Evolutionary conservation across 805 yeast species (phyloP).

Genomic region (Spathaspora sp.): DNA sequence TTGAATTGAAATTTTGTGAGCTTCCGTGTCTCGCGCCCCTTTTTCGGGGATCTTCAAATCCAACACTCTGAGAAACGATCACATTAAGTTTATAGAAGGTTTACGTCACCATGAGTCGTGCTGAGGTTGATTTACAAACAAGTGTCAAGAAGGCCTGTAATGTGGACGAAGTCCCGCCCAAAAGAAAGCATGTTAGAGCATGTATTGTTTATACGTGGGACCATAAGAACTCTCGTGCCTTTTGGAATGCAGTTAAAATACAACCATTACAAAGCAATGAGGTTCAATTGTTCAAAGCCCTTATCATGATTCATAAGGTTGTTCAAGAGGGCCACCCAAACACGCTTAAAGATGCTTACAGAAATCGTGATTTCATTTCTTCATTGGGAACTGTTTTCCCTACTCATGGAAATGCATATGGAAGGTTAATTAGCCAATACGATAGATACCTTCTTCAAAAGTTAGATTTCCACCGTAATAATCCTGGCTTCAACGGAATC

Average conservation of each 20-base stretch:
- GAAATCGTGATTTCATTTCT: constrained; percentile 73
- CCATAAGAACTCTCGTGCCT: constrained; percentile 75
- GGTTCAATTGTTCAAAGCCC: constrained; percentile 78
- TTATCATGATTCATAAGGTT: constrained; percentile 84
- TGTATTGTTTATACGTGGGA: constrained; percentile 98
- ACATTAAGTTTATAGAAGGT: background rate
- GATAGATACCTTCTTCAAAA: constrained; percentile 66
- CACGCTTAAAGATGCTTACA: constrained; percentile 73
- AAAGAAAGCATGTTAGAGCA: constrained; percentile 92
- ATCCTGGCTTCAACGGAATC: constrained; percentile 89
- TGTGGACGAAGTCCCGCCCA: constrained; percentile 85
- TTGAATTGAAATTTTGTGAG: background rate
- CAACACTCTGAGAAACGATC: background rate
- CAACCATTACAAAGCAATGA: constrained; percentile 81
- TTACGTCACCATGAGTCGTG: constrained; percentile 36
- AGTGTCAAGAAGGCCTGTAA: constrained; percentile 83
- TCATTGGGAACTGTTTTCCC: constrained; percentile 60
- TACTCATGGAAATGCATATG: constrained; percentile 48
- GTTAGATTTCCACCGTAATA: constrained; percentile 76
- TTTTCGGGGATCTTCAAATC: background rate
- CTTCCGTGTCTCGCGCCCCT: background rate
- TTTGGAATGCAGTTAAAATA: constrained; percentile 79
- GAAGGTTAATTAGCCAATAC: constrained; percentile 74
- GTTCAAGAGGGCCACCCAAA: constrained; percentile 97
- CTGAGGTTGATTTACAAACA: constrained; percentile 44